These are phyloP conservation scores for Talaromyces trachyspermus DNA, from an alignment of 495 filamentous ascomycete species.

Conservation along the genomic window DNA sequence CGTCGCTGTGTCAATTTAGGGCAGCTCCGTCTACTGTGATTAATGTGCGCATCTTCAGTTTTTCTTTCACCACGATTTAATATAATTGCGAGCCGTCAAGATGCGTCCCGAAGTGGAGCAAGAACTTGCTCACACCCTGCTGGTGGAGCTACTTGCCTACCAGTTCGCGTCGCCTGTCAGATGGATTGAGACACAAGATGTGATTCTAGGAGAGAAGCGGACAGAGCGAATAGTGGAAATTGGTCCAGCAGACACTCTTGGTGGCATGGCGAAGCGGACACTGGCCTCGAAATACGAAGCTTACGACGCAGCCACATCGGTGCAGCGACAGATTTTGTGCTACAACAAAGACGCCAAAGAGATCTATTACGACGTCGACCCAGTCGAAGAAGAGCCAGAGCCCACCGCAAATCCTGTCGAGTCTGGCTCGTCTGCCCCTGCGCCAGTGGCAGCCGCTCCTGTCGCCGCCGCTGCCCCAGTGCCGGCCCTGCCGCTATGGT, in stretches of 20 bases:
- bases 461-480: conserved; percentile 57
- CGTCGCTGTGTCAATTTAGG: conserved; percentile 8
- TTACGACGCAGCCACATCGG: conserved; percentile 91
- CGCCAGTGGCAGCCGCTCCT: conserved; percentile 43
- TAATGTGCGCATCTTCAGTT: neutral
- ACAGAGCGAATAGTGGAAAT: conserved; percentile 98
- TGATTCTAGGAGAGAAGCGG: conserved; percentile 89
- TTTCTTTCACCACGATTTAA: conserved; percentile 7
- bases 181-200: conserved; percentile 99
- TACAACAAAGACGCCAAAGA: conserved; percentile 99
- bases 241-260: conserved; percentile 94
- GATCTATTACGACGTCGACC: conserved; percentile 98
- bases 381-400: conserved; percentile 76
- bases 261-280: conserved; percentile 95
- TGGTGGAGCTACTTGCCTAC: conserved; percentile 97
- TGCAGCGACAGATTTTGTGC: conserved; percentile 95
- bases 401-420: conserved; percentile 24
- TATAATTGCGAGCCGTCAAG: conserved; percentile 26
- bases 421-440: conserved; percentile 26
- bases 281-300: conserved; percentile 97
- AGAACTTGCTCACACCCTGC: conserved; percentile 92
- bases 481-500: conserved; percentile 86
- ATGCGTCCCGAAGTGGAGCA: conserved; percentile 99
- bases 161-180: conserved; percentile 97
- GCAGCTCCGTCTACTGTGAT: neutral